Percentiles rank a stretch among this genome's conserved stretches.
These are phyloP conservation scores for Retiboletus fuscus DNA, from an alignment of 1,284 basidiomycete species.

Conservation along the genomic window DNA sequence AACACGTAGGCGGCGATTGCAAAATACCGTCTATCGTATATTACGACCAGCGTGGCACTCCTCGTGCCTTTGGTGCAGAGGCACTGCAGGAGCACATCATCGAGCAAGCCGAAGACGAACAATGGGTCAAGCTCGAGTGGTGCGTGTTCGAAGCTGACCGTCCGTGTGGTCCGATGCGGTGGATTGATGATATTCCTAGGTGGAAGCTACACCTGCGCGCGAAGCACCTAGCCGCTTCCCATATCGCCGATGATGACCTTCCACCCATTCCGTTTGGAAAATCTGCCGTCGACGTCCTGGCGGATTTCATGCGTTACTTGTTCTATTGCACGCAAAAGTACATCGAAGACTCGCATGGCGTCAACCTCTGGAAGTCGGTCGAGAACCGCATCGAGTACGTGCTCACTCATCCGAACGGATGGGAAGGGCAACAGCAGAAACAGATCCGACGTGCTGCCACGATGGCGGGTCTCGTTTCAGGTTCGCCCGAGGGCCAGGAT, in stretches of 20 bases:
- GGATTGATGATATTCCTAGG: slow-evolving; percentile 50
- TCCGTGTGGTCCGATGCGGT: background rate
- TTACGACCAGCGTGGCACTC: slow-evolving; percentile 60
- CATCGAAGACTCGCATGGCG: slow-evolving; percentile 63
- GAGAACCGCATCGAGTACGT: slow-evolving; percentile 50
- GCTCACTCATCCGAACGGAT: slow-evolving; percentile 59
- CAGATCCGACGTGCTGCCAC: slow-evolving; percentile 55
- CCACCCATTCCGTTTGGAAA: slow-evolving; percentile 63
- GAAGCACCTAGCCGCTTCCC: slow-evolving; percentile 44
- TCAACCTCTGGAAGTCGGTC: slow-evolving; percentile 52
- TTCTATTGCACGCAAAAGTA: slow-evolving; percentile 58
- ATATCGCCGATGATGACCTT: slow-evolving; percentile 48
- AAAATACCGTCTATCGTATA: slow-evolving; percentile 66
- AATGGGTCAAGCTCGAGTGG: slow-evolving; percentile 65
- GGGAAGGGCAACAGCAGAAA: slow-evolving; percentile 57
- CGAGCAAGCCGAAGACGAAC: slow-evolving; percentile 59
- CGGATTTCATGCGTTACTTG: slow-evolving; percentile 66
- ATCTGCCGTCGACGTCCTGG: slow-evolving; percentile 59
- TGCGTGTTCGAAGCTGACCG: slow-evolving; percentile 34
- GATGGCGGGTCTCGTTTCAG: slow-evolving; percentile 48
- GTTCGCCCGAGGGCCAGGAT: slow-evolving; percentile 44
- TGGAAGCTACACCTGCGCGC: slow-evolving; percentile 69
- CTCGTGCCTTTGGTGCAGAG: slow-evolving; percentile 65
- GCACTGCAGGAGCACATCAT: slow-evolving; percentile 57
- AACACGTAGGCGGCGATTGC: slow-evolving; percentile 54